Evolutionary conservation across 2,329 filamentous ascomycete genomes (phyloP), one percentile per base, ranked within the genome.

Genomic region (Penicillium crustosum): DNA sequence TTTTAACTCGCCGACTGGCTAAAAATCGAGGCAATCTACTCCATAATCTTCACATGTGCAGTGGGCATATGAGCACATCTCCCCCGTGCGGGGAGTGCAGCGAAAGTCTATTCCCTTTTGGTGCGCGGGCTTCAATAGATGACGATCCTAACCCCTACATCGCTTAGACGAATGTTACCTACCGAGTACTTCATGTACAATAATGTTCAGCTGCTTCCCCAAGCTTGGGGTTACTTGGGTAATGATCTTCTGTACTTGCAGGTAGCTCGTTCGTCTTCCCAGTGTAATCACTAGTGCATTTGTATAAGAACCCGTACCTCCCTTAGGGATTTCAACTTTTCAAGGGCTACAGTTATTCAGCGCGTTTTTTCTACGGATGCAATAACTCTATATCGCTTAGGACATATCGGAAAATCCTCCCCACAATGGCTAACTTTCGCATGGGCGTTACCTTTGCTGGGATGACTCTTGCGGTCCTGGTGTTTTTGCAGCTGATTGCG

Each of bases 401-500:
- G 7, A 19, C 39, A 41, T 23, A 36, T 42, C 39, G 44, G 36
- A 25, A 45, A 50, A 17, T 27, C 23, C 17, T 53, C 42, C 29
- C 48, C 19, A 65, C n/a, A 23, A 75, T 75, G 73, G 65, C 69
- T 35, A 68, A 67, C 50, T 49, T 67, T 44, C 68, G 65, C 36
- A 51, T 70, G 21, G 64, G 67, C 39, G 53, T 65, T 36, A 65
- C 65, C 4, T 49, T 74, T 33, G 66, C 61, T 29, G 69, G 65
- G 35, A 60, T 70, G 25, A 61, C 68, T 21, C 42, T 73, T 42
- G 59, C 66, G 6, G 58, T 68, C 19, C 53, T 77, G 38, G 59
- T 74, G 2, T 57, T 73, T 49, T 44, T 76, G 23, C 73, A 75
- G 53, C 52, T 75, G 35, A 48, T 74, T 31, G 67, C 67, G 2